Base-by-base conservation (phyloP, 2,329 filamentous ascomycete species). In the Chaetothyriales sp. region DNA sequence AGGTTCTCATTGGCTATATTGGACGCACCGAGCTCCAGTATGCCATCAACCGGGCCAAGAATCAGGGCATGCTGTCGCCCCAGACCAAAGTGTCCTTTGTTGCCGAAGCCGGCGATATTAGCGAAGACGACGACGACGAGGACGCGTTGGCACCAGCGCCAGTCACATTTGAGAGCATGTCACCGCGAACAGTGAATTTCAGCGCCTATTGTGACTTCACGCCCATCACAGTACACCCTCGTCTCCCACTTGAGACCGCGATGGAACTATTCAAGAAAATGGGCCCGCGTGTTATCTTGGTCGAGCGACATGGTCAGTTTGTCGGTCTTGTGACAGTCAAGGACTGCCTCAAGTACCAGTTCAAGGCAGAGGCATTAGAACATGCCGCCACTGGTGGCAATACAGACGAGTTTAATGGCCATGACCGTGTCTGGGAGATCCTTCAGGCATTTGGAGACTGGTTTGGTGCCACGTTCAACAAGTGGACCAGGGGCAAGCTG, bases 211-310 rank as follows among this genome's bases (percentile, higher is more conserved):
- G 95, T 49, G 90, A 98, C 64, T 76, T 82, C 7, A 94, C 89
- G 0, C 92, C 92, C 0, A 79, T 98, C 1, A 85, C 88, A 0
- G 89, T 89, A 1, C 92, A 98, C 63, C 92, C 92, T 0, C 81
- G 87, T 1, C 78, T 96, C 0, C 85, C 90, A 0, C 79, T 98
- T 0, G 92, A 98, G 68, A 98, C 92, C 0, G 90, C 94, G 28
- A 95, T 98, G 88, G 92, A 98, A 63, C 75, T 98, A 9, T 98
- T 98, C 73, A 90, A 90, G 66, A 98, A 96, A 70, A 93, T 98
- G 65, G 92, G 92, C 0, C 92, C 90, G 0, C 79, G 92, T 1
- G 88, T 95, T 5, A 90, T 98, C 47, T 75, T 98, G 2, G 83
- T 95, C 42, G 92, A 98, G 66, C 84, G 95, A 63, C 84, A 86